Conservation (phyloP, 768 basidiomycete species). For the Krasilnikovozyma curviuscula region DNA sequence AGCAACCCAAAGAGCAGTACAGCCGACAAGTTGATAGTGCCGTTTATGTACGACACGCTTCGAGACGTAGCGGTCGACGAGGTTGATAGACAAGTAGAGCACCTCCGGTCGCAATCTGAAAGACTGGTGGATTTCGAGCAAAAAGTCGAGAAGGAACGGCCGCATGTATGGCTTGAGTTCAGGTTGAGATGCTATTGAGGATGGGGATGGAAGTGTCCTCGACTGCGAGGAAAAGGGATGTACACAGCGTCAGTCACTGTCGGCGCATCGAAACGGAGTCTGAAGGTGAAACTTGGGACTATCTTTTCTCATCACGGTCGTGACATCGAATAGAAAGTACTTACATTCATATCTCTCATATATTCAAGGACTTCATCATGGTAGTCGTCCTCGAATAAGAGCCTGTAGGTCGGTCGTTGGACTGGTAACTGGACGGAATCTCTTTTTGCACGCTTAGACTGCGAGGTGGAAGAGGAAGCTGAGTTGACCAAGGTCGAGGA, state of each 20-base stretch:
- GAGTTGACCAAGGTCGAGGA: too few species aligned
- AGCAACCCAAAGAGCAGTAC: slow-evolving; percentile 95
- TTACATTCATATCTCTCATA: slow-evolving; percentile 97
- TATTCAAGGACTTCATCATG: slow-evolving; percentile 75
- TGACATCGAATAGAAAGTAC: slow-evolving; percentile 21
- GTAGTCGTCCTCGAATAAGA: slow-evolving; percentile 84
- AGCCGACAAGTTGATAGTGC: slow-evolving; percentile 97
- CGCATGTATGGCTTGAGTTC: slow-evolving; percentile 99
- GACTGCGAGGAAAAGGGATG: slow-evolving; percentile 9
- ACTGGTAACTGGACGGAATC: too few species aligned
- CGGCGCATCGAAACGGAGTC: not conserved
- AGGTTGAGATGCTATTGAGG: slow-evolving; percentile 85
- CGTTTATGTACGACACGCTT: slow-evolving; percentile 96
- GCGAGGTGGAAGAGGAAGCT: too few species aligned
- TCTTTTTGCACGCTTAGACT: too few species aligned
- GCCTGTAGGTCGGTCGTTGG: too few species aligned
- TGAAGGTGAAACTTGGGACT: too few species aligned
- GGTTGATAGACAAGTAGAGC: slow-evolving; percentile 92
- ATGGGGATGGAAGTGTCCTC: slow-evolving; percentile 75
- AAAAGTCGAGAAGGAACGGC: slow-evolving; percentile 90
- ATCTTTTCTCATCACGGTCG: not conserved
- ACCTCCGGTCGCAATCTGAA: slow-evolving; percentile 96
- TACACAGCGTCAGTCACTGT: not conserved
- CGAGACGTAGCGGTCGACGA: slow-evolving; percentile 96
- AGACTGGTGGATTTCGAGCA: slow-evolving; percentile 94